Evolutionary conservation across 306 rosid genomes (phyloP).

Genomic region (Vicia faba): DNA sequence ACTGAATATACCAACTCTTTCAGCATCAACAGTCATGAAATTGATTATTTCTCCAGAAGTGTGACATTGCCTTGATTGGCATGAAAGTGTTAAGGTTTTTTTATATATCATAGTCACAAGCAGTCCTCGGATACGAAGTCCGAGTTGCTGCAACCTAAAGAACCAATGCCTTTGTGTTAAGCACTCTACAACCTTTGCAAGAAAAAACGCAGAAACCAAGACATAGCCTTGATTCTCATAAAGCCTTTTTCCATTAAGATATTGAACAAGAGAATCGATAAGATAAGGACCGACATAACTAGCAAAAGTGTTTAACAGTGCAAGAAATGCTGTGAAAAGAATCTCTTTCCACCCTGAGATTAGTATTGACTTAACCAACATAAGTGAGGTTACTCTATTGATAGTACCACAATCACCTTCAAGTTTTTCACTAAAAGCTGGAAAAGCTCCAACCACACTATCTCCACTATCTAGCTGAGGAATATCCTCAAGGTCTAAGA

Average conservation of each 20-base stretch:
- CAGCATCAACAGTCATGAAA: slow-evolving; percentile 60
- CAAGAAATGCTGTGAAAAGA: slow-evolving; percentile 42
- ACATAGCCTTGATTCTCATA: slow-evolving; percentile 49
- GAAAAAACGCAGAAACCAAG: slow-evolving; percentile 46
- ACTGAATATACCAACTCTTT: slow-evolving; percentile 47
- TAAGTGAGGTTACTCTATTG: slow-evolving; percentile 43
- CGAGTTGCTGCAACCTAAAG: slow-evolving; percentile 50
- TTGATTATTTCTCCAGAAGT: slow-evolving; percentile 60
- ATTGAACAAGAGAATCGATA: slow-evolving; percentile 52
- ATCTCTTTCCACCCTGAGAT: slow-evolving; percentile 50
- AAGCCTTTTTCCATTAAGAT: slow-evolving; percentile 43
- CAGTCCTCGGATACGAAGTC: slow-evolving; percentile 44
- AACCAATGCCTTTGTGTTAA: slow-evolving; percentile 45
- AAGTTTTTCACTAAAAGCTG: slow-evolving; percentile 35
- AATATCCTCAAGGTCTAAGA: slow-evolving; percentile 55
- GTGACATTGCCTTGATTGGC: slow-evolving; percentile 49
- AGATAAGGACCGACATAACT: slow-evolving; percentile 63
- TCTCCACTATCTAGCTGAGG: slow-evolving; percentile 49
- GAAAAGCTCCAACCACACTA: slow-evolving; percentile 46
- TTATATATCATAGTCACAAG: slow-evolving; percentile 45
- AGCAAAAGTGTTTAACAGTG: slow-evolving; percentile 38
- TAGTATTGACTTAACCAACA: slow-evolving; percentile 42
- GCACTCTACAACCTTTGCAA: slow-evolving; percentile 51
- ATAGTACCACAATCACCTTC: slow-evolving; percentile 50
- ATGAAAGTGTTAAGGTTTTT: slow-evolving; percentile 46